Percentiles rank a stretch among this genome's conserved stretches.
phyloP scores from a whole-genome alignment of 768 basidiomycete species.

The Cytidiella melzeri region DNA sequence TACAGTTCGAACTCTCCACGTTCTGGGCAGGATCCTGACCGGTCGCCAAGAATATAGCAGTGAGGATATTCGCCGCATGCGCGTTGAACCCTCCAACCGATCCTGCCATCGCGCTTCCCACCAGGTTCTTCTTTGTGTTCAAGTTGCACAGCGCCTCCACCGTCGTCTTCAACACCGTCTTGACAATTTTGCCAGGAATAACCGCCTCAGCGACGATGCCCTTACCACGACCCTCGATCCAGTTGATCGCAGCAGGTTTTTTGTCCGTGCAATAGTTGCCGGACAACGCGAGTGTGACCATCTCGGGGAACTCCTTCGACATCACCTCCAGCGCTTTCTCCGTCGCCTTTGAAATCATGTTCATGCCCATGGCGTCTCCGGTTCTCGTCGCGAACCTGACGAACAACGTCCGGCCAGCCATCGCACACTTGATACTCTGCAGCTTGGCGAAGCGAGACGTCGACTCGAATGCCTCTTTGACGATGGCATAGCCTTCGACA shows the following conservation, averaged over 20 bases:
- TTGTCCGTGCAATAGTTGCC: conserved; percentile 99
- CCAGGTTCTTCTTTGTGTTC: conserved; percentile 94
- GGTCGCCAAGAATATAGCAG: conserved; percentile 91
- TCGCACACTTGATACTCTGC: conserved; percentile 76
- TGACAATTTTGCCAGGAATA: conserved; percentile 82
- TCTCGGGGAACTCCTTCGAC: conserved; percentile 78
- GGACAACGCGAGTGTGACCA: conserved; percentile 84
- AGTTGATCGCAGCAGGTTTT: conserved; percentile 99
- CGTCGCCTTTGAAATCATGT: conserved; percentile 99
- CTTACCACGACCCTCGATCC: conserved; percentile 99
- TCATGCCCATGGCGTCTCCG: conserved; percentile 99
- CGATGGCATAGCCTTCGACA: conserved; percentile 65
- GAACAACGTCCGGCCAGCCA: conserved; percentile 91
- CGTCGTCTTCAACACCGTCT: conserved; percentile 91
- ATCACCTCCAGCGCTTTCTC: conserved; percentile 87
- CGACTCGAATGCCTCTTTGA: conserved; percentile 87
- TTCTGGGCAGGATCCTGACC: conserved; percentile 99
- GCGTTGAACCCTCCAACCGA: conserved; percentile 98
- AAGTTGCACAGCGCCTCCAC: conserved; percentile 84
- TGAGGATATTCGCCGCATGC: conserved; percentile 95
- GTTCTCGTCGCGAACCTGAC: conserved; percentile 92
- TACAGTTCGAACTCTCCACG: conserved; percentile 97
- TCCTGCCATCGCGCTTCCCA: conserved; percentile 98
- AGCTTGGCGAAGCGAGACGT: conserved; percentile 91
- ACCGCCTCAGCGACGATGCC: conserved; percentile 95